Base-by-base conservation (phyloP, 2,329 filamentous ascomycete genomes). In the Fusarium tricinctum region DNA sequence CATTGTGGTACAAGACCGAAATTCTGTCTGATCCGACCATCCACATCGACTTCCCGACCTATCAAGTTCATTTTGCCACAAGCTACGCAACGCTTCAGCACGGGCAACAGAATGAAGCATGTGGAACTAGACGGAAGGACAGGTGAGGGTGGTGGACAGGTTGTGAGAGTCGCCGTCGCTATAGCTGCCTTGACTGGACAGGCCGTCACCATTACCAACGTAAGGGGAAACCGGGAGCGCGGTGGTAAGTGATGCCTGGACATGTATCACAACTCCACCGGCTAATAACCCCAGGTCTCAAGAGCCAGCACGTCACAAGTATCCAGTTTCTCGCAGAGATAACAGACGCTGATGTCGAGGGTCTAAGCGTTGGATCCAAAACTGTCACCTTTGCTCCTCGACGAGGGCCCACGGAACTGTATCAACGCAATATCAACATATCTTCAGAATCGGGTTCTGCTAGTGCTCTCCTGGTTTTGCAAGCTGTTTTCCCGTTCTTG, bases 141-240 rank as follows among this genome's bases (percentile, higher is more conserved):
- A 0, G 87, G 88, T 2, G 88, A 90, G 72, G 88, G 88, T 6
- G 88, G 88, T 6, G 88, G 88, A 4, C 88, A 91, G 68, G 76
- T 90, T 0, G 83, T 90, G 1, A 79, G 88, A 43, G 78, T 89
- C 2, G 86, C 87, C 3, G 80, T 87, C 35, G 81, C 81, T 2
- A 78, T 91, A 8, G 83, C 88, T 13, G 84, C 88, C 1, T 81
- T 90, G 28, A 85, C 85, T 3, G 81, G 81, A 1, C 83, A 83
- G 55, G 79, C 86, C 1, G 79, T 90, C 30, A 81, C 80, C 26
- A 86, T 90, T 57, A 78, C 77, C 12, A 78, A 89, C 60, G 81
- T 90, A 5, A 78, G 88, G 35, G 88, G 85, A 5, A 89, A 89
- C 57, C 81, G 88, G 49, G 66, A 70, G 19, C 62, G 74, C 19